Conservation (phyloP, 73 alveolate genomes). For the Symbiodinium natans region DNA sequence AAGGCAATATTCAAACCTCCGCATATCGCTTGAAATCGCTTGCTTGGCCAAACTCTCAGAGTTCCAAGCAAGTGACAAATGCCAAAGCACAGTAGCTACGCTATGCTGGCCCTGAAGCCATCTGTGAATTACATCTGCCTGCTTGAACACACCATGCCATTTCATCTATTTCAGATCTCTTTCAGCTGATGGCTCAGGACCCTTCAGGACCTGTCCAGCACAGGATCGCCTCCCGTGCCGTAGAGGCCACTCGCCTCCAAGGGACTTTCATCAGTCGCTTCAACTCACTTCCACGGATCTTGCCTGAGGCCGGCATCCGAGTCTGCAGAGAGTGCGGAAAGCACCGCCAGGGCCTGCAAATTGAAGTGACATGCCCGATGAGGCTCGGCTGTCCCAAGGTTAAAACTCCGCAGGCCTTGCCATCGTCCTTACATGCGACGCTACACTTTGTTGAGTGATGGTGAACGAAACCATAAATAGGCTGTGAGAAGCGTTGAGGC, state of each 20-base stretch:
- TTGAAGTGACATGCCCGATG: no score
- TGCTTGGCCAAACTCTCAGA: neutral
- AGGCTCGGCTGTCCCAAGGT: no score
- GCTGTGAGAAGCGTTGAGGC: neutral
- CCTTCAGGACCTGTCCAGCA: neutral
- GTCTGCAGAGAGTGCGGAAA: neutral
- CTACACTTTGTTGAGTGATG: neutral
- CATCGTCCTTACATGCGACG: neutral
- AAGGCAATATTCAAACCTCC: no score
- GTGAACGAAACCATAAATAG: neutral
- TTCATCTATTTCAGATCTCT: no score
- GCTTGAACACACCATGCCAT: neutral
- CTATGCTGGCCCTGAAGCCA: neutral
- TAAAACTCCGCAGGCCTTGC: neutral
- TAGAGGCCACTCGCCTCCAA: conserved; percentile 41
- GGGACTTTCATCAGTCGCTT: no score
- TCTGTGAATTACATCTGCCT: conserved; percentile 11
- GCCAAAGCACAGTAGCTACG: neutral
- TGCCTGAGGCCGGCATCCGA: neutral
- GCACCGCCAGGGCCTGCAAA: conserved; percentile 11
- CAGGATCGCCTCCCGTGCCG: conserved; percentile 48
- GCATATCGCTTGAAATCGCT: no score
- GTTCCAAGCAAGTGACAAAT: neutral
- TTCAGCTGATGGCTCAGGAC: no score
- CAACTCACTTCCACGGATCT: no score